Percentiles rank a stretch among this genome's conserved stretches.
phyloP scores from a whole-genome alignment of 2,329 filamentous ascomycete genomes.

The Achaetomium macrosporum region DNA sequence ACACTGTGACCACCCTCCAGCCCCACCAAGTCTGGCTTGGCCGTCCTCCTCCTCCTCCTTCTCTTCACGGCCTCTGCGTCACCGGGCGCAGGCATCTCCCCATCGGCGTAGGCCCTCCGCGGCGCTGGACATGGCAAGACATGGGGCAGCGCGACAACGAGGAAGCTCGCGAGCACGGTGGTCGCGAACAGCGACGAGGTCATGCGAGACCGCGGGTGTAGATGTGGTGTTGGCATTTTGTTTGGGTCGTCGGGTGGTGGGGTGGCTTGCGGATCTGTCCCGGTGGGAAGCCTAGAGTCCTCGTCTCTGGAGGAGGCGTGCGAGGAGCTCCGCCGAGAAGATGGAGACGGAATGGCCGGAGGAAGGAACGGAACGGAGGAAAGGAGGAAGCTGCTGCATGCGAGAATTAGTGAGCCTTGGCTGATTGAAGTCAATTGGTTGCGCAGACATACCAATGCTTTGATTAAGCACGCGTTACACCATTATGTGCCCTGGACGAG shows the following conservation, averaged over 20 bases:
- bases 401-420: background rate
- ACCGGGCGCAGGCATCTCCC: slow-evolving; percentile 43
- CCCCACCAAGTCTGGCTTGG: slow-evolving; percentile 20
- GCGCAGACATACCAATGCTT: slow-evolving; percentile 1
- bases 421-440: slow-evolving; percentile 1
- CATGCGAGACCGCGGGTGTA: slow-evolving; percentile 88
- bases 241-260: slow-evolving; percentile 16
- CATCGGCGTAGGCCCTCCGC: slow-evolving; percentile 67
- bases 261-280: background rate
- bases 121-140: slow-evolving; percentile 86
- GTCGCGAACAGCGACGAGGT: slow-evolving; percentile 92
- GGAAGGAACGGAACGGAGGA: too few relatives aligned
- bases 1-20: background rate
- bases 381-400: too few relatives aligned
- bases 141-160: slow-evolving; percentile 88
- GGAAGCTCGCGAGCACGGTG: slow-evolving; percentile 83
- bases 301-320: too few relatives aligned
- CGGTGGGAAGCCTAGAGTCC: too few relatives aligned
- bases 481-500: background rate
- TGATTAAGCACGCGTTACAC: background rate
- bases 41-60: slow-evolving; percentile 5
- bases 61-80: slow-evolving; percentile 32
- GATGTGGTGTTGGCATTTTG: slow-evolving; percentile 79
- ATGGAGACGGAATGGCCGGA: too few relatives aligned
- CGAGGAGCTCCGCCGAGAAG: too few relatives aligned